Percentiles rank a stretch among this genome's conserved stretches.
Conservation (phyloP, 768 basidiomycete species). For the Rhodotorula diobovata region DNA sequence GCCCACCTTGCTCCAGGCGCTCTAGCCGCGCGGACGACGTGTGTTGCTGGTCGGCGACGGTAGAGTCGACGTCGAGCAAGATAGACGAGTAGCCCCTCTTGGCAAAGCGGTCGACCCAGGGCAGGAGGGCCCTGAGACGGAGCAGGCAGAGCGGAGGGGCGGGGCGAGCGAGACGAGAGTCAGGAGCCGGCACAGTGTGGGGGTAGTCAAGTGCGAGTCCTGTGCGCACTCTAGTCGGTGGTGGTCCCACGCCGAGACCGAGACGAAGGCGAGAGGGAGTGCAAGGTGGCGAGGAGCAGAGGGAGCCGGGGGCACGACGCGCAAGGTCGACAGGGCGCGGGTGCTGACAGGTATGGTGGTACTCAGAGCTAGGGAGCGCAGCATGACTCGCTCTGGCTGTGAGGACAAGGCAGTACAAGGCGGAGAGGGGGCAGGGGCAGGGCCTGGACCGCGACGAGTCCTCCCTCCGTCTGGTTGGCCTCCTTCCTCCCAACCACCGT, state of each 20-base stretch:
- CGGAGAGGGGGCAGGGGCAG: too few relatives aligned
- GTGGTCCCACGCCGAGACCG: constrained; percentile 5
- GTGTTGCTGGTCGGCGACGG: background rate
- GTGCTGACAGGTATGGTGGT: background rate
- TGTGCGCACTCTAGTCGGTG: constrained; percentile 4
- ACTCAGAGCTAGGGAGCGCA: background rate
- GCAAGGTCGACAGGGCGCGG: constrained; percentile 3
- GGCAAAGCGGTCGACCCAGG: constrained; percentile 20
- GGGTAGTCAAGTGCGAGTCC: background rate
- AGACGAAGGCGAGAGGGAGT: constrained; percentile 30
- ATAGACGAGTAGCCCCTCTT: constrained; percentile 34
- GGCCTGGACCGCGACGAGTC: too few relatives aligned
- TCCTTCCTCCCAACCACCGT: background rate
- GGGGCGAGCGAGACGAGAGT: background rate
- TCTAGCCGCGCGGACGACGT: background rate
- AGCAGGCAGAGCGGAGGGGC: background rate
- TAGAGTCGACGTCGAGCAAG: constrained; percentile 27
- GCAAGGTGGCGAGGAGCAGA: constrained; percentile 13
- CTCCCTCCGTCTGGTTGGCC: too few relatives aligned
- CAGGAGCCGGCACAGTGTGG: background rate
- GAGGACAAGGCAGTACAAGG: too few relatives aligned
- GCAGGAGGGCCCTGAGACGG: background rate
- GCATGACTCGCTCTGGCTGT: background rate
- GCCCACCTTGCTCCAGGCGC: constrained; percentile 27
- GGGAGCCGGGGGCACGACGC: background rate